A percentile compares a stretch with the other conserved stretches of the same genome.
These are phyloP conservation scores for Scenedesmus sp. DNA, from an alignment of 163 green algal genomes.

Conservation along the genomic window DNA sequence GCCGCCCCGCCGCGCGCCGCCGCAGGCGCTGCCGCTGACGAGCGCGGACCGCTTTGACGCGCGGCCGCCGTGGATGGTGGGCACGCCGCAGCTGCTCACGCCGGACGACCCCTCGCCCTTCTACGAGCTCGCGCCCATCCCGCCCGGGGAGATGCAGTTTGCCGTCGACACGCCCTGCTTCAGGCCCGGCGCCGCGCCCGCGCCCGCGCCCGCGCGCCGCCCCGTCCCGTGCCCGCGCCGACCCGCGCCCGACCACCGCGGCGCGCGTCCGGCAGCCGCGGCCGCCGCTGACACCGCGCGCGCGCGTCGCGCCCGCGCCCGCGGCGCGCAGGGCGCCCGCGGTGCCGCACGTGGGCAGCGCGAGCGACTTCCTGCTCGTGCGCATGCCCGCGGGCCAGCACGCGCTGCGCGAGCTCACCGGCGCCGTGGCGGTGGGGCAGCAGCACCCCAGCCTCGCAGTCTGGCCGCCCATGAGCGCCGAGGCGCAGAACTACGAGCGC, in stretches of 20 bases:
- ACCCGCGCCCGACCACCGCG: too few relatives aligned
- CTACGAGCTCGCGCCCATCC: slow-evolving; percentile 38
- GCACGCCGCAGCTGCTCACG: slow-evolving; percentile 33
- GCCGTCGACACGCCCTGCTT: slow-evolving; percentile 38
- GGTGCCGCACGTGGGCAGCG: slow-evolving; percentile 57
- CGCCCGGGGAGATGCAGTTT: slow-evolving; percentile 36
- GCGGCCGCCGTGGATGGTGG: slow-evolving; percentile 42
- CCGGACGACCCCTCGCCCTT: slow-evolving; percentile 41
- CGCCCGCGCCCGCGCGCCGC: too few relatives aligned
- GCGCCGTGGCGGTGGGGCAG: slow-evolving; percentile 82
- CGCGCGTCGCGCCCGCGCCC: too few relatives aligned
- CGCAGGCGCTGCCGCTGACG: slow-evolving; percentile 31
- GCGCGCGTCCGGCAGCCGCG: too few relatives aligned
- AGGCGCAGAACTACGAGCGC: slow-evolving; percentile 29
- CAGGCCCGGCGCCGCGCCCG: not conserved
- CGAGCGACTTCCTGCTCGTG: slow-evolving; percentile 88
- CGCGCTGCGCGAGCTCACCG: slow-evolving; percentile 69
- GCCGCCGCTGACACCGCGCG: too few relatives aligned
- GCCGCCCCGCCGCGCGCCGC: not conserved
- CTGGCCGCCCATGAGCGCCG: slow-evolving; percentile 50
- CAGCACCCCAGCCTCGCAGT: slow-evolving; percentile 79
- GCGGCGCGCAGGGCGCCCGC: slow-evolving; percentile 70
- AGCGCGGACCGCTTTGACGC: slow-evolving; percentile 12
- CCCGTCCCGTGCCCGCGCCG: too few relatives aligned
- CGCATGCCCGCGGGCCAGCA: slow-evolving; percentile 67